phyloP scores from a whole-genome alignment of 345 rosid genomes.

The Syzygium aqueum region DNA sequence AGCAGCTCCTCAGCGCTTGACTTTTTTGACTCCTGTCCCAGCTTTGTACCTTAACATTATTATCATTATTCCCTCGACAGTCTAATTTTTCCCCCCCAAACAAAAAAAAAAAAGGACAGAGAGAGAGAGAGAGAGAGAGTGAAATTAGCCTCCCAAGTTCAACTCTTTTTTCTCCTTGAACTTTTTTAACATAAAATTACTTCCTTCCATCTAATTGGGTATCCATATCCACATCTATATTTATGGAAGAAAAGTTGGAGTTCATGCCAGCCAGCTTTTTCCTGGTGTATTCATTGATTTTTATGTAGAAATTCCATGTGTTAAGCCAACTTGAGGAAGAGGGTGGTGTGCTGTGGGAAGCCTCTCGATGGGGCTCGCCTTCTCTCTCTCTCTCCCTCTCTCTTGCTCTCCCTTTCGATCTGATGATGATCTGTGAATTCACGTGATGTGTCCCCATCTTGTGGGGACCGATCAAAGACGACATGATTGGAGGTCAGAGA shows the following conservation, averaged over 20 bases:
- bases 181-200: neutral
- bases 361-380: neutral
- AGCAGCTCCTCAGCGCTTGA: slow-evolving; percentile 30
- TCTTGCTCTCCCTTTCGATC: neutral
- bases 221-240: neutral
- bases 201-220: neutral
- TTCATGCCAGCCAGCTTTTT: neutral
- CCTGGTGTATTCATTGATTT: neutral
- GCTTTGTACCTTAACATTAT: neutral
- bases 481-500: slow-evolving; percentile 33
- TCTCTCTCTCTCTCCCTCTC: neutral
- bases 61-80: neutral
- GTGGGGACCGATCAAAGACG: slow-evolving; percentile 32
- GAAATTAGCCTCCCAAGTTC: neutral
- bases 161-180: neutral
- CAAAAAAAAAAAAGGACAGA: too few species aligned
- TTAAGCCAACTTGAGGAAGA: neutral
- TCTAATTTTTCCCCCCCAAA: neutral
- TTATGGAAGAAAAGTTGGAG: neutral
- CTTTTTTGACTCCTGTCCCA: neutral
- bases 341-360: neutral
- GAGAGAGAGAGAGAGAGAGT: neutral
- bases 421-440: slow-evolving; percentile 33
- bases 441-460: slow-evolving; percentile 42
- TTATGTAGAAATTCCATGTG: neutral